Conservation (phyloP, 1,284 basidiomycete species). For the Apiotrichum porosum region DNA sequence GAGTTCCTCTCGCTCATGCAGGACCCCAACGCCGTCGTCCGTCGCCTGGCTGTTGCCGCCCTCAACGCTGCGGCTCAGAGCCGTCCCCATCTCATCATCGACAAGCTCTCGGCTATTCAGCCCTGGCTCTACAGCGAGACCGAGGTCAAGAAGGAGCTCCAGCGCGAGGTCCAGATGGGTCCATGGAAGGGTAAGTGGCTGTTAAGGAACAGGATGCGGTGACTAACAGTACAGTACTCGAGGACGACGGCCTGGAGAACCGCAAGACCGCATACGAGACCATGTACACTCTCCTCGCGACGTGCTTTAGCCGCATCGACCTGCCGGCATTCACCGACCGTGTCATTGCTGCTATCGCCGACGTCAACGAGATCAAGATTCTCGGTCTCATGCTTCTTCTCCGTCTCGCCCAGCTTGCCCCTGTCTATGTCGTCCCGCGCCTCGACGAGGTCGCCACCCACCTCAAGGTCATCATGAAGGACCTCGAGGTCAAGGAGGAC, state of each 20-base stretch:
- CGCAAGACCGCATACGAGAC: conserved; percentile 94
- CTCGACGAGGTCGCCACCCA: conserved; percentile 79
- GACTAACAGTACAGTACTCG: conserved; percentile 27
- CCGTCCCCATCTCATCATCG: conserved; percentile 84
- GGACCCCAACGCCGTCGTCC: conserved; percentile 80
- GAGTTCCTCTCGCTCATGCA: conserved; percentile 85
- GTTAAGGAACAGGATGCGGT: not conserved
- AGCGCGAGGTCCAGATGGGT: conserved; percentile 93
- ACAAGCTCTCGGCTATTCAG: conserved; percentile 70
- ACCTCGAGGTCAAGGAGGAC: conserved; percentile 80
- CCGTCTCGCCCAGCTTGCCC: conserved; percentile 78
- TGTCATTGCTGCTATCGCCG: conserved; percentile 75
- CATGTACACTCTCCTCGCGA: conserved; percentile 89
- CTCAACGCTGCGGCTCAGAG: conserved; percentile 92
- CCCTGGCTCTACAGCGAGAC: conserved; percentile 85
- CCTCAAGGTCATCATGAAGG: conserved; percentile 85
- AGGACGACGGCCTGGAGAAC: conserved; percentile 49
- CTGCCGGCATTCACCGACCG: conserved; percentile 75
- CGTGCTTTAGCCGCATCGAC: conserved; percentile 78
- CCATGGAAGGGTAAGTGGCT: conserved; percentile 83
- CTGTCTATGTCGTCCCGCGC: conserved; percentile 71
- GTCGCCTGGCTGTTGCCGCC: conserved; percentile 76
- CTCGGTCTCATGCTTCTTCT: conserved; percentile 93
- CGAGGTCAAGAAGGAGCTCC: conserved; percentile 69
- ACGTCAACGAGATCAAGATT: conserved; percentile 96